Base-by-base conservation (phyloP, 192 early-diverging fungal genomes). In the Backusella westeae region DNA sequence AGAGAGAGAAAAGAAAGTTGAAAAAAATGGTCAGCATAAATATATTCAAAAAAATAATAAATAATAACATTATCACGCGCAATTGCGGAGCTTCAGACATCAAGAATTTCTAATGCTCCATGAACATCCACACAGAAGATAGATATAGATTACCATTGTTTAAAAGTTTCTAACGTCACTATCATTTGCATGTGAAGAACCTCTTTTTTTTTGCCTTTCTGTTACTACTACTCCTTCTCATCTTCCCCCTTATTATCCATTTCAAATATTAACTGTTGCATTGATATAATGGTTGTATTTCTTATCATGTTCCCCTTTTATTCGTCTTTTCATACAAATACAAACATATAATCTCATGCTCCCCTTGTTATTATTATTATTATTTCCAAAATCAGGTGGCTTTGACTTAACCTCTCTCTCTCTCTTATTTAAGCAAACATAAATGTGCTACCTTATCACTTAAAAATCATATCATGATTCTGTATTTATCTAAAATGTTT, bases 101-200 rank as follows among this genome's bases (percentile, higher is more conserved):
- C 21, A 59, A 59, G 56, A 59, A 59, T 59, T 59, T 59, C 8
- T 63, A 29, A 63, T 29, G 23, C 56, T 63, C 56, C 56, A 63
- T 63, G 26, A 29, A 29, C 56, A 63, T 63, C 56, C 21, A 63
- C 12, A 63, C 56, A 63, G 23, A 63, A 63, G 56, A 63, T 29
- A 63, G 56, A 29, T 63, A 63, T 26, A 63, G 23, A 63, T 63
- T 63, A 29, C 56, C 56, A 63, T 63, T 63, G 56, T 63, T 63
- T 63, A 63, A 63, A 63, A 29, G 56, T 29, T 63, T 63, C 56
- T 63, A 63, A 63, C 56, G 23, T 63, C 56, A 63, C 56, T 63
- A 63, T 8, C 56, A 63, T 63, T 63, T 63, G 0, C 56, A 63
- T 63, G 56, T 63, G 56, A 63, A 63, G 56, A 63, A 14, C 1